Percentiles rank a stretch among this genome's conserved stretches.
These are phyloP conservation scores for Massariosphaeria phaeospora DNA, from an alignment of 495 filamentous ascomycete genomes.

Conservation along the genomic window DNA sequence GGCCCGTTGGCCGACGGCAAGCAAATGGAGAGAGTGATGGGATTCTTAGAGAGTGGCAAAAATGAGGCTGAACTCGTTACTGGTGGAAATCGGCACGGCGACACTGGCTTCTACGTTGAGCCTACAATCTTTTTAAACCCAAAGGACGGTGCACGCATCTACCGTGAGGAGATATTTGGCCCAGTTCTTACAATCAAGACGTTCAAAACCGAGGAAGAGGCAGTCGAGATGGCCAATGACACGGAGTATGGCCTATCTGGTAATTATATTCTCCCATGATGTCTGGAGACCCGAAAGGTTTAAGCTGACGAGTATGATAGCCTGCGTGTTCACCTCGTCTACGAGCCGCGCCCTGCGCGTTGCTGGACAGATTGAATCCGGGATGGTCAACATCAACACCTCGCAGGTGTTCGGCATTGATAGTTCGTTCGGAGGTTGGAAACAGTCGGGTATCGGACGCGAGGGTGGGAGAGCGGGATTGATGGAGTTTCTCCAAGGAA, in stretches of 20 bases:
- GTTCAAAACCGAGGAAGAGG: constrained; percentile 54
- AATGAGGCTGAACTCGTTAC: constrained; percentile 33
- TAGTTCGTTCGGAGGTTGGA: constrained; percentile 50
- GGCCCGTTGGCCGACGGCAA: constrained; percentile 39
- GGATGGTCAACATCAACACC: constrained; percentile 54
- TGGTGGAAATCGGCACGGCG: constrained; percentile 32
- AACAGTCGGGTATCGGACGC: constrained; percentile 48
- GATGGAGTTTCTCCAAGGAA: constrained; percentile 45
- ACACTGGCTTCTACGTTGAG: constrained; percentile 45
- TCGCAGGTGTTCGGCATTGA: constrained; percentile 39
- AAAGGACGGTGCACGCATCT: constrained; percentile 43
- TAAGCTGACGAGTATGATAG: not conserved
- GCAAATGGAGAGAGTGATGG: constrained; percentile 40
- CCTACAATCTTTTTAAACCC: constrained; percentile 49
- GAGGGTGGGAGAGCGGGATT: constrained; percentile 46
- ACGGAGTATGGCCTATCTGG: constrained; percentile 33
- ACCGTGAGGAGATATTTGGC: constrained; percentile 52
- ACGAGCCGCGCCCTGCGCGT: constrained; percentile 50
- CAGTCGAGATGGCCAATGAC: constrained; percentile 48
- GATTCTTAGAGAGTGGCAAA: constrained; percentile 35
- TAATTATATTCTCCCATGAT: not conserved
- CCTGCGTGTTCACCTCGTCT: constrained; percentile 48
- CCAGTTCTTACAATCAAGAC: constrained; percentile 47
- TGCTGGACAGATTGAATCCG: constrained; percentile 47
- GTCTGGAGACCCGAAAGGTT: not conserved